Base-by-base conservation (phyloP, 2,329 filamentous ascomycete genomes). In the Exserohilum turcica region DNA sequence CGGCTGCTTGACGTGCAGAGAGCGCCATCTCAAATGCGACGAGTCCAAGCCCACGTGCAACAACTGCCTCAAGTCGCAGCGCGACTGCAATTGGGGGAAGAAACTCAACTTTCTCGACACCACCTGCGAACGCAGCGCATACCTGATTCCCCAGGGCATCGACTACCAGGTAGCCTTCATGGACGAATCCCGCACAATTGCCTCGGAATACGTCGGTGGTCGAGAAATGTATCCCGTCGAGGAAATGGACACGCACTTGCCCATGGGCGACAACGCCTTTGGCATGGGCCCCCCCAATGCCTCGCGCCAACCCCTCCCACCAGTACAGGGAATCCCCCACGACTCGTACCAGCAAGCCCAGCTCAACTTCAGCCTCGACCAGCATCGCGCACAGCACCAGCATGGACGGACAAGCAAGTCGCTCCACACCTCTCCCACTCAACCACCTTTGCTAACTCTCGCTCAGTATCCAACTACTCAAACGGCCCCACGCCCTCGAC, bases 71-170 rank as follows among this genome's bases (percentile, higher is more conserved):
- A 97, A 96, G 76, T 94, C 92, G 46, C 92, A 86, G 67, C 82
- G 93, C 44, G 80, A 87, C 52, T 97, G 93, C 79, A 92, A 92
- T 72, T 85, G 92, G 63, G 93, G 92, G 15, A 81, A 97, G 44
- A 85, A 91, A 32, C 80, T 97, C 35, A 97, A 96, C 76, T 97
- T 96, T 67, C 92, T 96, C 63, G 92, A 96, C 69, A 89, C 88
- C 3, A 87, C 88, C 57, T 86, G 88, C 51, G 86, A 89, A 40
- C 66, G 78, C 80, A 43, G 90, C 88, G 46, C 87, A 86, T 9
- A 82, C 83, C 42, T 69, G 5, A 63, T 71, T 6, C 63, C 65
- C 12, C 64, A 66, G 38, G 61, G 58, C 31, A 55, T 81, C 1
- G 87, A 90, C 45, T 91, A 88, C 83, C 81, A 81, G 69, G 82